phyloP scores from a whole-genome alignment of 306 rosid species.

The Fragaria iinumae region DNA sequence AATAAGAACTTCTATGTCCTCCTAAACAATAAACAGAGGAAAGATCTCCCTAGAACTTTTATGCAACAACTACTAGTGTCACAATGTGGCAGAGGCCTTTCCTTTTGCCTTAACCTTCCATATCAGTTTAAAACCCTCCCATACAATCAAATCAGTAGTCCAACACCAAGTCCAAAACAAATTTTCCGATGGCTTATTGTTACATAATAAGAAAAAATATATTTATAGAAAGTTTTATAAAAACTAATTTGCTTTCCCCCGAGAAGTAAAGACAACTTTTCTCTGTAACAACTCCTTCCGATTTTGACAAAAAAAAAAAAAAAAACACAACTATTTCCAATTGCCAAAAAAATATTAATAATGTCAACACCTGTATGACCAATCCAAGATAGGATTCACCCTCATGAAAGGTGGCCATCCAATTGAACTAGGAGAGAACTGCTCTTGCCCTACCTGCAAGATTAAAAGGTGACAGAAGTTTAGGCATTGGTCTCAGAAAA shows the following conservation, averaged over 20 bases:
- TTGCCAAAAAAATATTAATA: neutral
- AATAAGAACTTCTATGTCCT: neutral
- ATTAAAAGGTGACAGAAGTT: constrained; percentile 18
- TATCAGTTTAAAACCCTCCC: neutral
- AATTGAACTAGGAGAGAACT: constrained; percentile 91
- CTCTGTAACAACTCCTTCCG: constrained; percentile 7
- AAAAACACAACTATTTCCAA: neutral
- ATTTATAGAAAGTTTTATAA: neutral
- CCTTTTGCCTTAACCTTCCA: neutral
- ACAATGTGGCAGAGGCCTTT: neutral
- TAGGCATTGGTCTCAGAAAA: neutral
- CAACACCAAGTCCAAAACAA: neutral
- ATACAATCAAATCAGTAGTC: neutral
- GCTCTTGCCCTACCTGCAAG: constrained; percentile 92
- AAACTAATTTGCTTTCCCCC: neutral
- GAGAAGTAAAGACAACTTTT: neutral
- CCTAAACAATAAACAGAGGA: neutral
- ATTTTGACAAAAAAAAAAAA: neutral
- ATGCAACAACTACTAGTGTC: neutral
- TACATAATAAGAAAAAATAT: neutral
- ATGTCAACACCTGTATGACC: constrained; percentile 75
- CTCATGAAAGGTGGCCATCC: constrained; percentile 99
- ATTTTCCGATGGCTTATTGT: neutral
- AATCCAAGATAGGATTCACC: constrained; percentile 95
- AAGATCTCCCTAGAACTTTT: neutral